A percentile compares a stretch with the other conserved stretches of the same genome.
Evolutionary conservation across 2,329 filamentous ascomycete genomes (phyloP).

Genomic region (Colletotrichum sp.): DNA sequence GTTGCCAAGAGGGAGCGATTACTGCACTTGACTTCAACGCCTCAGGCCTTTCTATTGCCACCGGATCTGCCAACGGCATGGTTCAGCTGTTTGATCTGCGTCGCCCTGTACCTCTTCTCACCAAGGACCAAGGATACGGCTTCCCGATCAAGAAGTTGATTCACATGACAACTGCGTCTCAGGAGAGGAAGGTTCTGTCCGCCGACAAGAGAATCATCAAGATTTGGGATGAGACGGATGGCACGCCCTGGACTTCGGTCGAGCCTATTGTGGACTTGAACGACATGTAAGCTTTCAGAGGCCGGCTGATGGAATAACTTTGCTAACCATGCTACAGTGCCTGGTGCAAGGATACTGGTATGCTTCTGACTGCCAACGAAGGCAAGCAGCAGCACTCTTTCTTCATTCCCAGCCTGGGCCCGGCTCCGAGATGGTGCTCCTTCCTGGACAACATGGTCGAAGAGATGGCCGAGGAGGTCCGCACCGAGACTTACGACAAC

Average conservation of each 20-base stretch:
- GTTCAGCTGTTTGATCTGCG: conserved; percentile 92
- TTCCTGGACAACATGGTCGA: conserved; percentile 98
- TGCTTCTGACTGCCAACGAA: conserved; percentile 96
- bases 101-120: conserved; percentile 81
- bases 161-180: conserved; percentile 71
- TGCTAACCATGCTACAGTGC: conserved; percentile 43
- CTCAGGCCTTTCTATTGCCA: conserved; percentile 83
- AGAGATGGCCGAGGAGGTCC: conserved; percentile 89
- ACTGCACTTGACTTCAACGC: conserved; percentile 87
- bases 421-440: conserved; percentile 92
- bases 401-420: conserved; percentile 91
- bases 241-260: conserved; percentile 91
- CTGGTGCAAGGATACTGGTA: conserved; percentile 90
- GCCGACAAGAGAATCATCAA: conserved; percentile 97
- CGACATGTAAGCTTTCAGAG: conserved; percentile 57
- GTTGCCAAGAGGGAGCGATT: conserved; percentile 72
- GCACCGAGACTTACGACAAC: conserved; percentile 92
- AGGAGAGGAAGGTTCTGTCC: conserved; percentile 87
- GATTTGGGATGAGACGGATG: conserved; percentile 85
- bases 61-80: conserved; percentile 86
- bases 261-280: conserved; percentile 96
- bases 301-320: background rate
- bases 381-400: conserved; percentile 94
- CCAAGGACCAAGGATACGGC: conserved; percentile 95
- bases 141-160: conserved; percentile 88